Conservation (phyloP, 1,284 basidiomycete species). For the Tausonia pullulans region DNA sequence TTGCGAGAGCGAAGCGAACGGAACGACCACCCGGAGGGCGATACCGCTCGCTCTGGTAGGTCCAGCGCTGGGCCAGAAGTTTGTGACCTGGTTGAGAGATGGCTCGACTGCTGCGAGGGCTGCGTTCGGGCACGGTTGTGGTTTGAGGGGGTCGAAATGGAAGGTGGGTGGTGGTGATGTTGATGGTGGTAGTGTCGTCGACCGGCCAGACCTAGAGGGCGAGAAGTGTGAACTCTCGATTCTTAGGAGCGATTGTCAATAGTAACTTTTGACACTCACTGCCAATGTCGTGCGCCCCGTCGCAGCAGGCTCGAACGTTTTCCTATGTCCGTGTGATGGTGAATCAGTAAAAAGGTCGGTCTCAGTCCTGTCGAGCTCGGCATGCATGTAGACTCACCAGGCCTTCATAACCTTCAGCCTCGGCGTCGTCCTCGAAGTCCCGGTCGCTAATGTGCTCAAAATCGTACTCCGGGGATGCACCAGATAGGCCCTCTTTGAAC, state of each 20-base stretch:
- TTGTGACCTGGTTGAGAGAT: background rate
- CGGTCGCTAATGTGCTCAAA: slow-evolving; percentile 45
- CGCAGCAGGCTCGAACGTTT: slow-evolving; percentile 85
- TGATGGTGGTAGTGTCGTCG: slow-evolving; percentile 40
- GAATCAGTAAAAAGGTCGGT: no score
- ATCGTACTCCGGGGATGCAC: slow-evolving; percentile 43
- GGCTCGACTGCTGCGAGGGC: slow-evolving; percentile 11
- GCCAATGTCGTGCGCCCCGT: slow-evolving; percentile 64
- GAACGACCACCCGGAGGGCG: slow-evolving; percentile 46
- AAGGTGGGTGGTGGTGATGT: slow-evolving; percentile 44
- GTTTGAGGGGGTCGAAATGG: slow-evolving; percentile 22
- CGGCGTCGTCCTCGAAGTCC: slow-evolving; percentile 57
- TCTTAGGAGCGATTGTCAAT: background rate
- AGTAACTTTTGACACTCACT: slow-evolving; percentile 31
- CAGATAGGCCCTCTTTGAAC: slow-evolving; percentile 19
- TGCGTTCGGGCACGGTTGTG: slow-evolving; percentile 13
- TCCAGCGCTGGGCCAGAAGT: slow-evolving; percentile 25
- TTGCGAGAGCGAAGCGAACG: no score
- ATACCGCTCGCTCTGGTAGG: slow-evolving; percentile 47
- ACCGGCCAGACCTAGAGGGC: slow-evolving; percentile 42
- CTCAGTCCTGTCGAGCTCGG: slow-evolving; percentile 43
- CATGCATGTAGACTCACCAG: slow-evolving; percentile 47
- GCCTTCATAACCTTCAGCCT: slow-evolving; percentile 78
- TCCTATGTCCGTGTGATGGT: slow-evolving; percentile 26
- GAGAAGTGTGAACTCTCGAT: background rate